phyloP scores from a whole-genome alignment of 495 filamentous ascomycete genomes.

The Talaromyces trachyspermus region DNA sequence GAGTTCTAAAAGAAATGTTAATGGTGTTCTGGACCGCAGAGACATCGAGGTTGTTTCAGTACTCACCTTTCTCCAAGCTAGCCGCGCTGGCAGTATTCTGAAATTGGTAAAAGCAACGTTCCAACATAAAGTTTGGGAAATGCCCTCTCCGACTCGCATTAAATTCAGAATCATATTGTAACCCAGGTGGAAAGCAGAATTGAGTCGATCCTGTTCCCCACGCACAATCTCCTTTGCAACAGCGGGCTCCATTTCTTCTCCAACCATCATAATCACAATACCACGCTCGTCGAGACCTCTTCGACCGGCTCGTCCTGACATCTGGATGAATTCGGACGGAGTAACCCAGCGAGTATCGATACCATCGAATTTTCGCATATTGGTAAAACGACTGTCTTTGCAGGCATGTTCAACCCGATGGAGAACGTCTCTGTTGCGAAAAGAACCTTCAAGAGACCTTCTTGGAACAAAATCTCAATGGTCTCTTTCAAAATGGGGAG shows the following conservation, averaged over 20 bases:
- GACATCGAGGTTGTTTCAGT: not conserved
- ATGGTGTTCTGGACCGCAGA: constrained; percentile 14
- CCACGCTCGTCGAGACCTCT: constrained; percentile 95
- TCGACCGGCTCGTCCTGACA: constrained; percentile 94
- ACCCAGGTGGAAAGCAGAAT: constrained; percentile 96
- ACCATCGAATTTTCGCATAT: constrained; percentile 91
- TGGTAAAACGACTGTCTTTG: constrained; percentile 96
- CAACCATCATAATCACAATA: constrained; percentile 99
- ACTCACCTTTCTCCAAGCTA: constrained; percentile 60
- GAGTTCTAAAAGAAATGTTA: constrained; percentile 52
- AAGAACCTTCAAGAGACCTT: constrained; percentile 92
- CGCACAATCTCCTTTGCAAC: constrained; percentile 90
- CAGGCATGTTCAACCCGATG: constrained; percentile 97
- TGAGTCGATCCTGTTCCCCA: constrained; percentile 90
- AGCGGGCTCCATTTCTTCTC: constrained; percentile 92
- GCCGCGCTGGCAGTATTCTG: constrained; percentile 85
- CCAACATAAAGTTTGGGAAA: constrained; percentile 97
- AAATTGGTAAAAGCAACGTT: constrained; percentile 96
- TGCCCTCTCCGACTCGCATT: constrained; percentile 89
- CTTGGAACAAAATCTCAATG: constrained; percentile 98
- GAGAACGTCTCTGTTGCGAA: constrained; percentile 99
- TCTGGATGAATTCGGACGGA: constrained; percentile 95
- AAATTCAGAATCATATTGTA: constrained; percentile 99
- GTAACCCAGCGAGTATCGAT: constrained; percentile 75
- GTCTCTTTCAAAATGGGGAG: constrained; percentile 96